Conservation (phyloP, 148 eudicot species). For the Diospyros kaki region DNA sequence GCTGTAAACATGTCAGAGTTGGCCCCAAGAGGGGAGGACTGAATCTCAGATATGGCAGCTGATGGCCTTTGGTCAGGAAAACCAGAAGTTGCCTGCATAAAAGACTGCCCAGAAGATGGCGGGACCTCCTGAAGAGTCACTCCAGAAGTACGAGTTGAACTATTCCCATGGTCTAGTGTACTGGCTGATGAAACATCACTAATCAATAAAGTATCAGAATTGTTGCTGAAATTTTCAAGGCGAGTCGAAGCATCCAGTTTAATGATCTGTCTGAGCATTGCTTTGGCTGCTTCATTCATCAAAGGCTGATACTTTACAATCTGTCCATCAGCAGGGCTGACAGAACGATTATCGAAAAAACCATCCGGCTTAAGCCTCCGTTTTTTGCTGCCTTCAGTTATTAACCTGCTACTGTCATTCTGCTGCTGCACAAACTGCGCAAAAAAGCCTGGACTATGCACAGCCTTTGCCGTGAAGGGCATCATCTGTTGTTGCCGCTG, state of each 20-base stretch:
- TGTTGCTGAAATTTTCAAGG: too few relatives aligned
- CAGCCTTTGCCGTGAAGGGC: constrained; percentile 59
- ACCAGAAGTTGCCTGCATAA: constrained; percentile 22
- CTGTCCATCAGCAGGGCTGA: constrained; percentile 36
- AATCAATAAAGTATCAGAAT: too few relatives aligned
- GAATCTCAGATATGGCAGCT: constrained; percentile 18
- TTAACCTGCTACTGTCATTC: constrained; percentile 37
- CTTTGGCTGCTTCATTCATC: too few relatives aligned
- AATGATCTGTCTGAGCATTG: too few relatives aligned
- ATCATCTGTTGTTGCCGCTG: constrained; percentile 72
- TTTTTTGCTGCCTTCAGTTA: constrained; percentile 47
- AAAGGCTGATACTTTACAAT: constrained; percentile 53
- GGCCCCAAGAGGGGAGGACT: constrained; percentile 19
- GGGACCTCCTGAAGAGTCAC: constrained; percentile 52
- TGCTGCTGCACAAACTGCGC: constrained; percentile 57
- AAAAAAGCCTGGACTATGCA: constrained; percentile 62
- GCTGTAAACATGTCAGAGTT: constrained; percentile 23
- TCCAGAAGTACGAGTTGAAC: constrained; percentile 23
- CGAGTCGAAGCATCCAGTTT: too few relatives aligned
- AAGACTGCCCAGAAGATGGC: constrained; percentile 28
- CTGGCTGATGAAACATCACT: constrained; percentile 8
- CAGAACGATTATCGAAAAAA: constrained; percentile 12
- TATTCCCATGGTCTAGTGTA: constrained; percentile 14
- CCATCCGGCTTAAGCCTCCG: constrained; percentile 42
- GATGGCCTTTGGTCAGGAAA: constrained; percentile 1